Evolutionary conservation across 345 rosid species (phyloP).

Genomic region (Boechera stricta): DNA sequence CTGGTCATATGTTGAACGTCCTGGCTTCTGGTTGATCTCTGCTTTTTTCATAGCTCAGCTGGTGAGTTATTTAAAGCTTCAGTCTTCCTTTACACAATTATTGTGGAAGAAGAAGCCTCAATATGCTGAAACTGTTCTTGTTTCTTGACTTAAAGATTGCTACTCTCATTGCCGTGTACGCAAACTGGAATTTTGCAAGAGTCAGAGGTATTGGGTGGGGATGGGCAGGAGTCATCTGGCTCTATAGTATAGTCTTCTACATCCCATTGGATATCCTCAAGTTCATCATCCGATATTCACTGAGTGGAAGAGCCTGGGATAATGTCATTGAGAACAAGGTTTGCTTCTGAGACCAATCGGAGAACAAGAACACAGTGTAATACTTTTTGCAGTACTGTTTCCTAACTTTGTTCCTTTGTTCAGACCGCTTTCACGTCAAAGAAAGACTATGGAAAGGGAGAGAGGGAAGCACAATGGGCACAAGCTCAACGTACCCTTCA

Average conservation of each 20-base stretch:
- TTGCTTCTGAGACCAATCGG: neutral
- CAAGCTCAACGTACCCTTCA: conserved; percentile 84
- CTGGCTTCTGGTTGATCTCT: conserved; percentile 66
- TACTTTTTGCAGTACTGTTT: neutral
- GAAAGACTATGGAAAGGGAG: conserved; percentile 84
- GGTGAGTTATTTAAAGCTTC: conserved; percentile 48
- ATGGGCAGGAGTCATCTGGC: conserved; percentile 95
- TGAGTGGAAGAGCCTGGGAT: conserved; percentile 87
- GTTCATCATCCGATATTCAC: conserved; percentile 69
- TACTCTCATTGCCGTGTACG: conserved; percentile 80
- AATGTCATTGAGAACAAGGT: conserved; percentile 80
- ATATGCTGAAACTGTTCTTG: conserved; percentile 33
- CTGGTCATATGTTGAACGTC: conserved; percentile 91
- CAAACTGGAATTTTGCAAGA: conserved; percentile 71
- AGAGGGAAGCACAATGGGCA: conserved; percentile 94
- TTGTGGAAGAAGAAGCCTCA: conserved; percentile 11
- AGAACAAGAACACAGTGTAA: conserved; percentile 8
- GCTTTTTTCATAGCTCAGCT: conserved; percentile 82
- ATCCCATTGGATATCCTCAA: conserved; percentile 80
- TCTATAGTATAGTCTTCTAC: conserved; percentile 74
- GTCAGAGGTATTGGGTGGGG: conserved; percentile 86
- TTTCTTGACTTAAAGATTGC: conserved; percentile 59
- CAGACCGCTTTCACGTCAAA: conserved; percentile 94
- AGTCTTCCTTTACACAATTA: conserved; percentile 1
- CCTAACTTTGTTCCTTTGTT: conserved; percentile 24